Conservation (phyloP, 2,329 filamentous ascomycete species). For the Cladosporium sp. region DNA sequence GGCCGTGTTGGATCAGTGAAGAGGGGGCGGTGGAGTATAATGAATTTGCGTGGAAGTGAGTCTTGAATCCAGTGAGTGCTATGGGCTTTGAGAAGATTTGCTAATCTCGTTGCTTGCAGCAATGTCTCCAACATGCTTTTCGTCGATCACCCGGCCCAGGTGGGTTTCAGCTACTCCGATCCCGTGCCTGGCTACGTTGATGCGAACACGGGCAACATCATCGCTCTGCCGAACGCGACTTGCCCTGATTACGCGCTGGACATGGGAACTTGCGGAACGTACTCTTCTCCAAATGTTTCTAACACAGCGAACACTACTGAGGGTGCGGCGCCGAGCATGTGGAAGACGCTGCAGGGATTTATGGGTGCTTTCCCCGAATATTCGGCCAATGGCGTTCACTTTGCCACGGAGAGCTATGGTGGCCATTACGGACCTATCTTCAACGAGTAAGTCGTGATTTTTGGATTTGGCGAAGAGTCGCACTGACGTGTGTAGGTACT, state of each 20-base stretch:
- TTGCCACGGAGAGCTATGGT: constrained; percentile 25
- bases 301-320: constrained; percentile 49
- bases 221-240: constrained; percentile 26
- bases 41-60: constrained; percentile 54
- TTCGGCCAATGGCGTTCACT: constrained; percentile 28
- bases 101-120: neutral
- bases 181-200: constrained; percentile 22
- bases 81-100: neutral
- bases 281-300: constrained; percentile 45
- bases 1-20: constrained; percentile 37
- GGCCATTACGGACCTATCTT: constrained; percentile 13
- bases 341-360: constrained; percentile 56
- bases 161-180: constrained; percentile 52
- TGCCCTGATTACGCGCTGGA: constrained; percentile 18
- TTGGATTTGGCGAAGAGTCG: neutral
- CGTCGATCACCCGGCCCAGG: constrained; percentile 59
- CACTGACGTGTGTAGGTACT: constrained; percentile 16
- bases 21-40: constrained; percentile 49
- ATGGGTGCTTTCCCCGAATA: constrained; percentile 51
- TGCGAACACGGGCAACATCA: constrained; percentile 33
- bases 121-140: constrained; percentile 62
- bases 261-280: constrained; percentile 47
- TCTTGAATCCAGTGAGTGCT: neutral
- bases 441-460: constrained; percentile 7
- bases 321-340: constrained; percentile 53